Evolutionary conservation across 768 basidiomycete genomes (phyloP), one percentile per base, ranked within the genome.

Genomic region (Podaxis carcinomalis): DNA sequence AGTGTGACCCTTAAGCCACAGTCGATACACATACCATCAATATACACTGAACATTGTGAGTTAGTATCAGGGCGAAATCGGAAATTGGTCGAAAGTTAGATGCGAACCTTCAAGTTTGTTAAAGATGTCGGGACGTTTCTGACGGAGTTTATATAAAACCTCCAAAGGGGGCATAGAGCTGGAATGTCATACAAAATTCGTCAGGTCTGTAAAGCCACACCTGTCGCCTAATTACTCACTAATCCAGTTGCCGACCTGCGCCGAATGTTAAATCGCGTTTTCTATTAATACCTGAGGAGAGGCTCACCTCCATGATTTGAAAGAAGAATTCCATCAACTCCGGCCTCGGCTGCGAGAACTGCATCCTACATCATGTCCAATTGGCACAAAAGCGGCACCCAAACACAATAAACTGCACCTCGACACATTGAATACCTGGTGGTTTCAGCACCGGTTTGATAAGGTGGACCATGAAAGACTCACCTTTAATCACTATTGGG

Each of bases 231-330:
- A 6, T n/a, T 37, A 69, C 84, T 71, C 69, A 90, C 89, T 84
- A 92, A 56, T 94, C 92, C 56, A 95, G 74, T 72, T 95, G 92
- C 21, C 93, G 83, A 40, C 89, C 89, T 87, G 62, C 2, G 6
- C 13, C 36, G 9, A 44, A 49, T 35, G 23, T 25, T 57, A 25
- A 57, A 40, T 52, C n/a, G 56, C 49, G 42, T 1, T 44, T 5
- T 19, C 14, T 6, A 44, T 44, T 16, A 19, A 44, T n/a, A 7
- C 14, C n/a, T 2, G 2, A 3, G n/a, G n/a, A n/a, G 16, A n/a
- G 37, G 73, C 76, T 65, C 67, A 82, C 92, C 95, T 57, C 95
- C 95, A 66, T 98, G 95, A 65, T 98, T 98, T 0, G 90, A 92
- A 6, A 98, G 74, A 58, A 95, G 78, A 63, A 98, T 93, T 3